Evolutionary conservation across 495 filamentous ascomycete genomes (phyloP).

Genomic region (Hypomontagnella monticulosa): DNA sequence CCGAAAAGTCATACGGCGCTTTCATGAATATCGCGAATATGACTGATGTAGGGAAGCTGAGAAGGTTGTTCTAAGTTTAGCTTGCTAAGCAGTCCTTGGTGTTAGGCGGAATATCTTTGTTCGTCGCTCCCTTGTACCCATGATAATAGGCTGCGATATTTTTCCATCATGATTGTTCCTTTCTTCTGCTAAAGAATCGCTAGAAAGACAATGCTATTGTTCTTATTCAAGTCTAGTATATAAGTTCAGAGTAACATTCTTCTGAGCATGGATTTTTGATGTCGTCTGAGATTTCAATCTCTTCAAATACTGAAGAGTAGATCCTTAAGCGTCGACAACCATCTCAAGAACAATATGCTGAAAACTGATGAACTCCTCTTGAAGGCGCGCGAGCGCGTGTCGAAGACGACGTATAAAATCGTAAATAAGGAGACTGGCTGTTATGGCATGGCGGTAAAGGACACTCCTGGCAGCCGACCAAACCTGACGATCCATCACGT

Average conservation of each 20-base stretch:
- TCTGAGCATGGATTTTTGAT: too few species aligned
- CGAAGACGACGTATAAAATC: constrained; percentile 13
- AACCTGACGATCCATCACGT: constrained; percentile 21
- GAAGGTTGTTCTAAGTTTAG: constrained; percentile 27
- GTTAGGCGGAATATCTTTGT: constrained; percentile 8
- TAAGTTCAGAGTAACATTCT: neutral
- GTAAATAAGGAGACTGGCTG: constrained; percentile 20
- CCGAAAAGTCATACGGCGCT: constrained; percentile 48
- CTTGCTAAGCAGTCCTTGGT: neutral
- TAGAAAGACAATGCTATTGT: constrained; percentile 2
- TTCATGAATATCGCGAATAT: constrained; percentile 47
- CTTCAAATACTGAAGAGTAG: too few species aligned
- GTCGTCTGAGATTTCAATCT: too few species aligned
- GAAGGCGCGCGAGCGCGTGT: constrained; percentile 13
- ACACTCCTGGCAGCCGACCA: neutral
- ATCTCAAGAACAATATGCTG: neutral
- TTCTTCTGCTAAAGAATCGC: neutral
- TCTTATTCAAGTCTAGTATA: neutral
- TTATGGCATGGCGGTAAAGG: constrained; percentile 8
- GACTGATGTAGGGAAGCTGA: constrained; percentile 40
- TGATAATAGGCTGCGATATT: neutral
- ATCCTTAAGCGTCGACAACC: too few species aligned
- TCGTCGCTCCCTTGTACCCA: neutral
- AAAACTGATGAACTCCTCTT: constrained; percentile 5
- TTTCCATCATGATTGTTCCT: neutral